phyloP scores from a whole-genome alignment of 1,139 yeast genomes.

The Pichia inconspicua region DNA sequence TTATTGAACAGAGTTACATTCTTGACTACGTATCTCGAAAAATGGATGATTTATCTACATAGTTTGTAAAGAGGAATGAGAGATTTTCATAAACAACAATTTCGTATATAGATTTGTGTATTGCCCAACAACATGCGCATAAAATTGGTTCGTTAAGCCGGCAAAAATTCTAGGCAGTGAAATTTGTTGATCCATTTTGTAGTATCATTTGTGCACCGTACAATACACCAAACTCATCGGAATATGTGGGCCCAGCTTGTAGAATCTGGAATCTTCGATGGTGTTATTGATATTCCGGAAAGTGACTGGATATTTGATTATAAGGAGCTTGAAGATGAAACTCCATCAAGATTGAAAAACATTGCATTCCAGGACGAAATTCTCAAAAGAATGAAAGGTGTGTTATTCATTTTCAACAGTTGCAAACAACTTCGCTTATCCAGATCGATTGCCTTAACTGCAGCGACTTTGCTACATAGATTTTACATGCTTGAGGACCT shows the following conservation, averaged over 20 bases:
- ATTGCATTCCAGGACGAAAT: conserved; percentile 34
- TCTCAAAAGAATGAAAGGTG: conserved; percentile 39
- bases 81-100: no score
- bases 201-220: no score
- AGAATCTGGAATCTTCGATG: conserved; percentile 19
- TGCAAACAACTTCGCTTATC: conserved; percentile 39
- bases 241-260: no score
- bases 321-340: conserved; percentile 21
- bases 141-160: no score
- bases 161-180: no score
- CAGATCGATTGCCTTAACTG: conserved; percentile 40
- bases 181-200: no score
- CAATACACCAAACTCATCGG: no score
- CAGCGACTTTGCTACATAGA: conserved; percentile 42
- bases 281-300: conserved; percentile 22
- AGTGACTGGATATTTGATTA: conserved; percentile 26
- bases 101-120: no score
- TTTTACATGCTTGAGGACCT: conserved; percentile 41
- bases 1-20: conserved; percentile 77
- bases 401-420: conserved; percentile 36
- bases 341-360: conserved; percentile 33
- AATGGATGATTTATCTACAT: conserved; percentile 43
- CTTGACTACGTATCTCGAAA: conserved; percentile 79
- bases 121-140: no score
- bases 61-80: neutral